Percentiles rank a stretch among this genome's conserved stretches.
phyloP scores from a whole-genome alignment of 2,329 filamentous ascomycete species.

The Microcyclospora tardicrescens region DNA sequence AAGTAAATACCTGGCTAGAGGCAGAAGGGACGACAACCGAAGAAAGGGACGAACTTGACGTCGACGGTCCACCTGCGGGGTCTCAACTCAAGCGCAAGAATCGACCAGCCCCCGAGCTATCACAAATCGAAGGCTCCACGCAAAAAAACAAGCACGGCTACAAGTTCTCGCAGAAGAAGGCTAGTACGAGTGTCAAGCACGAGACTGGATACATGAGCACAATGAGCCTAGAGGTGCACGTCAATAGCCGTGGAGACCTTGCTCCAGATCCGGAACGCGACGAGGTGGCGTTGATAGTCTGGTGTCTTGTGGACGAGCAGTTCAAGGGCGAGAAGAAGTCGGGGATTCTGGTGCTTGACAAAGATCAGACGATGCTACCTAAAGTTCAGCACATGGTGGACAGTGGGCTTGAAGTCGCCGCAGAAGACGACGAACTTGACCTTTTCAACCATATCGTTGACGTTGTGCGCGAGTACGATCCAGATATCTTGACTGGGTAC shows the following conservation, averaged over 20 bases:
- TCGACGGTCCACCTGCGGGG: conserved; percentile 17
- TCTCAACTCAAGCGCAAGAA: conserved; percentile 24
- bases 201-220: conserved; percentile 91
- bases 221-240: conserved; percentile 86
- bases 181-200: conserved; percentile 64
- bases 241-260: conserved; percentile 69
- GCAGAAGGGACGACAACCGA: conserved; percentile 16
- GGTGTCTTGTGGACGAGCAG: conserved; percentile 54
- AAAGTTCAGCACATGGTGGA: conserved; percentile 49
- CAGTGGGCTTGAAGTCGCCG: conserved; percentile 48
- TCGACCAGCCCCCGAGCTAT: conserved; percentile 36
- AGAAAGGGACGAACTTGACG: conserved; percentile 11
- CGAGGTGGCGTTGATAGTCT: conserved; percentile 78
- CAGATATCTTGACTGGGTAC: conserved; percentile 86
- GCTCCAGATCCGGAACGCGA: conserved; percentile 85
- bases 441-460: conserved; percentile 75
- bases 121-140: conserved; percentile 81
- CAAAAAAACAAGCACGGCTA: conserved; percentile 71
- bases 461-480: conserved; percentile 71
- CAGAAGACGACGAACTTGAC: conserved; percentile 70
- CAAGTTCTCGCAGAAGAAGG: conserved; percentile 68
- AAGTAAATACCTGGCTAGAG: conserved; percentile 58
- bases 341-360: conserved; percentile 56
- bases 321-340: conserved; percentile 49
- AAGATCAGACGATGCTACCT: conserved; percentile 41